Conservation (phyloP, 1,139 yeast species). For the Kurtzmaniella natalensis region DNA sequence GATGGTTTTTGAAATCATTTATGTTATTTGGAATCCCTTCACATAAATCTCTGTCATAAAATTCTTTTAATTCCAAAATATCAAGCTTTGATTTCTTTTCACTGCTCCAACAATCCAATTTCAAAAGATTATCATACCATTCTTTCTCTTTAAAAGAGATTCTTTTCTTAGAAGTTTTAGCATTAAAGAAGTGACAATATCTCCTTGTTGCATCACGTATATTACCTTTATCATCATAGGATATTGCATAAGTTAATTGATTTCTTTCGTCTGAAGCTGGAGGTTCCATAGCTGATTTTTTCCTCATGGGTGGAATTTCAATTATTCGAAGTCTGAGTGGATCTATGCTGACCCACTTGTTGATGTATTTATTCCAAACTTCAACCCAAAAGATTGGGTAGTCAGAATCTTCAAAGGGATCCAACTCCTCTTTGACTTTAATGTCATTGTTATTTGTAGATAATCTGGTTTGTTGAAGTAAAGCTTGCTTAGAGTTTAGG, state of each 20-base stretch:
- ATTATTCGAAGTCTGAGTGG: conserved; percentile 63
- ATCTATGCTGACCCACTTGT: conserved; percentile 83
- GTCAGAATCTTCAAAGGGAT: conserved; percentile 24
- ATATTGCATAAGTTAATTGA: conserved; percentile 68
- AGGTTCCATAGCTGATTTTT: conserved; percentile 70
- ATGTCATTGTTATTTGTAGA: conserved; percentile 2
- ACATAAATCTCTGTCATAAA: conserved; percentile 56
- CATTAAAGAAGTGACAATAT: conserved; percentile 66
- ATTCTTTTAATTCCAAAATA: conserved; percentile 65
- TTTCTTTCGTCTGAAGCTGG: conserved; percentile 58
- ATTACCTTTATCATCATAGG: conserved; percentile 62
- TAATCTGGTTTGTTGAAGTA: conserved; percentile 8
- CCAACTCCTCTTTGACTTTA: not conserved
- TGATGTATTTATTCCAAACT: conserved; percentile 75
- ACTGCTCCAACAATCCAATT: conserved; percentile 23
- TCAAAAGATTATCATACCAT: conserved; percentile 58
- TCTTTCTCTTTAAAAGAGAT: conserved; percentile 52
- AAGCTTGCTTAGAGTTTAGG: conserved; percentile 7
- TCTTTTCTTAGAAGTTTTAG: conserved; percentile 70
- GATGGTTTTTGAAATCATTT: conserved; percentile 83
- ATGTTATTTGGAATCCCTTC: conserved; percentile 89
- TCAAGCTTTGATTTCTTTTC: conserved; percentile 48
- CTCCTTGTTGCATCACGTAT: conserved; percentile 83
- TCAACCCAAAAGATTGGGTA: conserved; percentile 91
- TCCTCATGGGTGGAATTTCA: conserved; percentile 58